phyloP scores from a whole-genome alignment of 2,329 filamentous ascomycete species.

The Colletotrichum abscissum region DNA sequence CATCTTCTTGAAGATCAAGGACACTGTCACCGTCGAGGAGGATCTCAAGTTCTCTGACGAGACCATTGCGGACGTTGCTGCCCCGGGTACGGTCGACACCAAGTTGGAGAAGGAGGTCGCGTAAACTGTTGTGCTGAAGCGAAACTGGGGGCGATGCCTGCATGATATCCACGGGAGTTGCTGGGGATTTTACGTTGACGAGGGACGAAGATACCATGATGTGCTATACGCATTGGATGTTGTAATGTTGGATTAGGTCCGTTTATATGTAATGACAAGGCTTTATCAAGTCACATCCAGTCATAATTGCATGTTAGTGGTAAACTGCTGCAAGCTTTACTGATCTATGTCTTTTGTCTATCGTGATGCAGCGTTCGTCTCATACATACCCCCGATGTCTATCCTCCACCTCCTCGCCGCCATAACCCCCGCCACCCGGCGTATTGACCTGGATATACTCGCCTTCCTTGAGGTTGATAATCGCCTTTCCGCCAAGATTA shows the following conservation, averaged over 20 bases:
- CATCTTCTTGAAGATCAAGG: constrained; percentile 82
- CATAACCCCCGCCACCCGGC: constrained; percentile 47
- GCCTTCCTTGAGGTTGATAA: constrained; percentile 44
- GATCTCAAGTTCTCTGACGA: constrained; percentile 89
- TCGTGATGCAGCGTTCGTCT: background rate
- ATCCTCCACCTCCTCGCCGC: constrained; percentile 25
- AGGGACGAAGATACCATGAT: constrained; percentile 16
- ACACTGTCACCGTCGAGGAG: constrained; percentile 83
- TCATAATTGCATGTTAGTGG: background rate
- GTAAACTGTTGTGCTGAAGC: background rate
- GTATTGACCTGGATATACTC: constrained; percentile 50
- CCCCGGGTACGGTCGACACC: constrained; percentile 36
- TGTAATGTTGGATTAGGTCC: background rate
- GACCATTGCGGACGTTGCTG: constrained; percentile 76
- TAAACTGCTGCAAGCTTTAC: too few species aligned
- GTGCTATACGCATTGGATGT: background rate
- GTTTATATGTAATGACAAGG: background rate
- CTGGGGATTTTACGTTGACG: background rate
- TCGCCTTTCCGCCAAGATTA: constrained; percentile 46
- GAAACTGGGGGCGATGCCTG: background rate
- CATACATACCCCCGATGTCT: constrained; percentile 29
- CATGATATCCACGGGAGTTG: constrained; percentile 15
- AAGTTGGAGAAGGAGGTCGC: constrained; percentile 20
- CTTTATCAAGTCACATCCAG: background rate
- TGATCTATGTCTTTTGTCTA: background rate